Evolutionary conservation across 1,284 basidiomycete genomes (phyloP), one percentile per base, ranked within the genome.

Genomic region (Tilletia horrida): DNA sequence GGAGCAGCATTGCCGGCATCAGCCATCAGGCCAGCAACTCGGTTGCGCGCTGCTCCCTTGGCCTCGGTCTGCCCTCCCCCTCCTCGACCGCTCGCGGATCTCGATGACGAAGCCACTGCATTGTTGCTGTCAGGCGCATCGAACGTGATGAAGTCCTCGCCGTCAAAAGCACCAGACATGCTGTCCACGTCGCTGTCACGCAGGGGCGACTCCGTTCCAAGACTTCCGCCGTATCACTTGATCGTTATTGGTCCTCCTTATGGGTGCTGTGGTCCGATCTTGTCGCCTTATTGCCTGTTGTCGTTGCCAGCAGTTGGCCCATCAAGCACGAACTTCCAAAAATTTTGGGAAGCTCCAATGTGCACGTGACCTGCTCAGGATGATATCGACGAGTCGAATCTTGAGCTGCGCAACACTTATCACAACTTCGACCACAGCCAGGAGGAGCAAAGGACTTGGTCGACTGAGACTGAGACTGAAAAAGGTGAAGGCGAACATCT

Each of bases 61-160:
- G 25, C 55, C 50, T 52, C 50, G 25, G 50, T 21, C 27, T 52
- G 21, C 3, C 45, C 45, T 48, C 45, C 45, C 6, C 35, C 35
- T 40, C 35, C 35, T 11, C 35, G 35, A 6, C 35, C 11, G 35
- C 4, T 40, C 35, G 35, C 35, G 11, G 35, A 40, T 4, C 35
- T 40, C 35, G 35, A 40, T 40, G 35, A 40, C 16, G 21, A 18
- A 18, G 13, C 23, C 13, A 27, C 14, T 27, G n/a, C 50, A 13
- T 14, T 27, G 13, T 21, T 21, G 18, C n/a, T 25, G n/a, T n/a
- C 47, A 21, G 23, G 27, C 55, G 55, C 55, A 59, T 59, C 55
- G 55, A 59, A 59, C 16, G 55, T 31, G 8, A 59, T 59, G 55
- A 35, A 59, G 55, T 59, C 55, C 55, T 59, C 55, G 27, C 55